phyloP scores from a whole-genome alignment of 139 green algal genomes.

The Chlamydomonas sp. region DNA sequence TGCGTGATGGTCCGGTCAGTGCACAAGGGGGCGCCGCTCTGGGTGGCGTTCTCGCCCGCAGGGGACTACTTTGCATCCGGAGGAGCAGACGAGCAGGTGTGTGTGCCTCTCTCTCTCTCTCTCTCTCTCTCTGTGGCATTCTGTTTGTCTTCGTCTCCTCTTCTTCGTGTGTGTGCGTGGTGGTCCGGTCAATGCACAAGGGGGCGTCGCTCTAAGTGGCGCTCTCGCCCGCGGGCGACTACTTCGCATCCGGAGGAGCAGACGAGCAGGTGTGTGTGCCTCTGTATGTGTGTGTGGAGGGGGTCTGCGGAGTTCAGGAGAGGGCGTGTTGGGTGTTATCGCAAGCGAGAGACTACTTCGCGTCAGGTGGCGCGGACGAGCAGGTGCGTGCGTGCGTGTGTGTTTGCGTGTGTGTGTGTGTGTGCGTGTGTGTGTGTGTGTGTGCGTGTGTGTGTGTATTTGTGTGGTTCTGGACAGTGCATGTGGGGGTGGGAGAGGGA shows the following conservation, averaged over 20 bases:
- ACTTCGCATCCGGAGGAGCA: constrained; percentile 70
- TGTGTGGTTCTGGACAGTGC: no score
- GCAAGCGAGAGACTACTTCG: constrained; percentile 74
- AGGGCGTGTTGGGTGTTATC: constrained; percentile 64
- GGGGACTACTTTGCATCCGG: constrained; percentile 77
- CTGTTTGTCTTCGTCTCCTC: no score
- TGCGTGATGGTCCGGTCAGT: no score
- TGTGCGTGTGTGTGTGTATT: no score
- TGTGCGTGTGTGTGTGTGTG: no score
- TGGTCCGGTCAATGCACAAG: no score
- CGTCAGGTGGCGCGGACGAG: constrained; percentile 68
- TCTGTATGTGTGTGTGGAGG: no score
- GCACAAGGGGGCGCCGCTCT: constrained; percentile 70
- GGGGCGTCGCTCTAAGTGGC: constrained; percentile 52
- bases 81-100: constrained; percentile 71
- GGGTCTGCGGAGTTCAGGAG: no score
- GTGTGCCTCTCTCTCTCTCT: no score
- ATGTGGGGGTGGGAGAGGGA: constrained; percentile 77
- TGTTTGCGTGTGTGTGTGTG: no score
- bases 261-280: constrained; percentile 69
- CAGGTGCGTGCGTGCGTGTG: constrained; percentile 53
- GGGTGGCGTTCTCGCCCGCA: constrained; percentile 59
- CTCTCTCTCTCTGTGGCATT: no score
- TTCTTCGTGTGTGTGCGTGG: no score
- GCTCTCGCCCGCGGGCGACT: constrained; percentile 71